Conservation (phyloP, 306 rosid genomes). For the Trifolium fragiferum region DNA sequence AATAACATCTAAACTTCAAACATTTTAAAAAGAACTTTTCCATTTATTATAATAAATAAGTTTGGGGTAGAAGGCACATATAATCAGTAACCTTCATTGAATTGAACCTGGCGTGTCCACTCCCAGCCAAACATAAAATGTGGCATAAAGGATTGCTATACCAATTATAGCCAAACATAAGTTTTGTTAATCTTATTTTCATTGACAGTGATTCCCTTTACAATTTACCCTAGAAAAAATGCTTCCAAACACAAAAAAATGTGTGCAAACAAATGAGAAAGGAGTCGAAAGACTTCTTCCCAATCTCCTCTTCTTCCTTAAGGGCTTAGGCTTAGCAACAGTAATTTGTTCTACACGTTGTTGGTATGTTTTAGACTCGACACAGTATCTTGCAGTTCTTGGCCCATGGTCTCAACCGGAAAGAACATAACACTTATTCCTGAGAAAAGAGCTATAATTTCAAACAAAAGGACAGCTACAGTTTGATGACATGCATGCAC, state of each 20-base stretch:
- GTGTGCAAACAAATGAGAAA: neutral
- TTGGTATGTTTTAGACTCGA: conserved; percentile 38
- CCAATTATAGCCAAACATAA: conserved; percentile 99
- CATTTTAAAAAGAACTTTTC: neutral
- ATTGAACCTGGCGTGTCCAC: conserved; percentile 90
- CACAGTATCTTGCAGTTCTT: conserved; percentile 64
- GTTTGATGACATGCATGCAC: conserved; percentile 92
- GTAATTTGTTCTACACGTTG: conserved; percentile 9
- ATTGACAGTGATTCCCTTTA: neutral
- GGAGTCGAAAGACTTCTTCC: neutral
- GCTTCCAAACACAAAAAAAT: neutral
- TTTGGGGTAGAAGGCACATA: conserved; percentile 63
- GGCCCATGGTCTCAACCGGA: conserved; percentile 91
- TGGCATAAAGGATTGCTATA: conserved; percentile 85
- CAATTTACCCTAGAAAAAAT: neutral
- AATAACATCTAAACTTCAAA: conserved; percentile 33
- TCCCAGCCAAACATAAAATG: conserved; percentile 92
- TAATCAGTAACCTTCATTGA: conserved; percentile 95
- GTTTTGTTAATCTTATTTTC: neutral
- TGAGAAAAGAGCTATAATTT: conserved; percentile 68
- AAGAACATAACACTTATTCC: conserved; percentile 78
- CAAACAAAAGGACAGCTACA: conserved; percentile 72
- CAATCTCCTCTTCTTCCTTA: conserved; percentile 4
- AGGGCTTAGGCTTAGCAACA: neutral
- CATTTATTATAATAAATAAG: conserved; percentile 35